Conservation (phyloP, 768 basidiomycete genomes). For the Rhizopogon roseolus region DNA sequence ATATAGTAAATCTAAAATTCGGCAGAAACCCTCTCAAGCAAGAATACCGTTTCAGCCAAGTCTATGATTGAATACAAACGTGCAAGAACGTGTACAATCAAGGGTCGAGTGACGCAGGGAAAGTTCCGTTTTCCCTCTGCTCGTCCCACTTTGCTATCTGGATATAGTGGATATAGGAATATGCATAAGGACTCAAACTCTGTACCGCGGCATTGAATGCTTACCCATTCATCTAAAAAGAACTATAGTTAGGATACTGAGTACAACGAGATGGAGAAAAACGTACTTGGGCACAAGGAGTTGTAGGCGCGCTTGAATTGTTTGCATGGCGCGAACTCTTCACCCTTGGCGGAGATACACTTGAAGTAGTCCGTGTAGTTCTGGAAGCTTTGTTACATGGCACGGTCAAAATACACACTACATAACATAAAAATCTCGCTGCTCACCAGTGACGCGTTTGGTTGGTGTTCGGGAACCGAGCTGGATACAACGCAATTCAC, state of each 20-base stretch:
- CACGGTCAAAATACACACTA: conserved; percentile 1
- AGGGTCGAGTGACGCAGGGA: conserved; percentile 87
- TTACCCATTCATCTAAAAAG: conserved; percentile 84
- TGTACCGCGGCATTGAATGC: conserved; percentile 10
- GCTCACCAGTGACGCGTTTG: conserved; percentile 94
- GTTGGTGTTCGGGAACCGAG: conserved; percentile 87
- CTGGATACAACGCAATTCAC: conserved; percentile 31
- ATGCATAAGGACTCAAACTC: neutral
- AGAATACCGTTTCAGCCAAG: neutral
- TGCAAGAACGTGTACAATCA: conserved; percentile 25
- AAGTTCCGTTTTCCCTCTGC: conserved; percentile 88
- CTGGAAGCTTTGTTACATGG: conserved; percentile 59
- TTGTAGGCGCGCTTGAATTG: conserved; percentile 96
- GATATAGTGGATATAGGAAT: conserved; percentile 24
- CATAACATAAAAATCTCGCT: neutral
- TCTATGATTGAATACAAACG: neutral
- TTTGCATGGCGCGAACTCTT: conserved; percentile 97
- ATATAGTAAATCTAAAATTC: neutral
- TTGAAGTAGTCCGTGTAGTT: conserved; percentile 99
- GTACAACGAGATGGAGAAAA: neutral
- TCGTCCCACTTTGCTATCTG: conserved; percentile 91
- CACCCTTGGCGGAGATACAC: conserved; percentile 94
- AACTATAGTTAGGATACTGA: conserved; percentile 7
- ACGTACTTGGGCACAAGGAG: conserved; percentile 96
- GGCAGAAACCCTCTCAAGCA: neutral